Conservation (phyloP, 139 green algal species). For the Dunaliella primolecta region DNA sequence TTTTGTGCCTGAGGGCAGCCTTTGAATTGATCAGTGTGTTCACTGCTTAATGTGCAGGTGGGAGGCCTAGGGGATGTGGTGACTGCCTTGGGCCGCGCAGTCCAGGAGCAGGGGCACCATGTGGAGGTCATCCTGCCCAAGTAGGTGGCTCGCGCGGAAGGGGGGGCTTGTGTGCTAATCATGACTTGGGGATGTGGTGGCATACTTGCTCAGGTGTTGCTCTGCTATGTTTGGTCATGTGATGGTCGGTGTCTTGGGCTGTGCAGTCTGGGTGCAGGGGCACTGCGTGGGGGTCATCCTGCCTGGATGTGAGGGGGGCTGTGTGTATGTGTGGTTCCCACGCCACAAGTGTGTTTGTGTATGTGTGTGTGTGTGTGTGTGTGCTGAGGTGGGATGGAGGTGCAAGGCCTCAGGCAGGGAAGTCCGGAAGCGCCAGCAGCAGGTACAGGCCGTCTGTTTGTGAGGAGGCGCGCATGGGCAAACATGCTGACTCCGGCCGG, state of each 20-base stretch:
- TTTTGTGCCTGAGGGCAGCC: no score
- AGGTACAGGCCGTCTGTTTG: no score
- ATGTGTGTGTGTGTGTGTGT: no score
- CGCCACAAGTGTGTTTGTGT: no score
- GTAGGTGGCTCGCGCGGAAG: conserved; percentile 43
- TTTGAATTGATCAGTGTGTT: no score
- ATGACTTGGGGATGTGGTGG: background rate
- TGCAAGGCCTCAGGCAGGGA: no score
- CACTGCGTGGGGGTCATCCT: conserved; percentile 77
- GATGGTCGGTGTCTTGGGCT: conserved; percentile 82
- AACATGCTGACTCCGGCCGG: no score
- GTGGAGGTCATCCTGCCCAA: conserved; percentile 72
- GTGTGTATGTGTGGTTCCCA: no score
- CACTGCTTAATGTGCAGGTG: no score
- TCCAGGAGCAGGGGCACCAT: conserved; percentile 86
- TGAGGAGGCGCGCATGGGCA: no score
- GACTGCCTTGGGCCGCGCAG: conserved; percentile 80
- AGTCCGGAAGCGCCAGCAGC: no score
- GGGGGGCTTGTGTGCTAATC: background rate
- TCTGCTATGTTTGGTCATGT: background rate
- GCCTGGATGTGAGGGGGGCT: conserved; percentile 24
- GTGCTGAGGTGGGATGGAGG: no score
- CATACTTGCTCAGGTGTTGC: background rate
- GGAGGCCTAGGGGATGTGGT: conserved; percentile 94
- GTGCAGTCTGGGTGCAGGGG: conserved; percentile 87